Evolutionary conservation across 192 early-diverging fungal genomes (phyloP).

Genomic region (Haplosporangium gracile): DNA sequence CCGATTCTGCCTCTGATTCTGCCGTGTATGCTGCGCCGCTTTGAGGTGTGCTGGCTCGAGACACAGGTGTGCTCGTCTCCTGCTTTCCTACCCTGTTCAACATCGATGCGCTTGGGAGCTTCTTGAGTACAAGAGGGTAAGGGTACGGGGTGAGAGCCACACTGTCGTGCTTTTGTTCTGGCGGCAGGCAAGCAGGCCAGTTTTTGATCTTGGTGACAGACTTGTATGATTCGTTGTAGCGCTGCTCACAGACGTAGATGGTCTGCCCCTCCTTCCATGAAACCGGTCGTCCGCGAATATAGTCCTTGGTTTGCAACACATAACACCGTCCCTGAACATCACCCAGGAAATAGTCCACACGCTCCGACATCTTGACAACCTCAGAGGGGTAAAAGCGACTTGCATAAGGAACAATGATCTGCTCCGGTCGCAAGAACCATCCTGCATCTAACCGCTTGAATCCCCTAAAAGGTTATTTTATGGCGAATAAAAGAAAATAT

Average conservation of each 20-base stretch:
- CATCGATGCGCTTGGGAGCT: conserved; percentile 11
- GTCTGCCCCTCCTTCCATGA: conserved; percentile 17
- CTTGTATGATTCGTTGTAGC: conserved; percentile 12
- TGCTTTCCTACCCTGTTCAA: background rate
- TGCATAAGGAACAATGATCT: conserved; percentile 17
- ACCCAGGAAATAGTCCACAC: background rate
- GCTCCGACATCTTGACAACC: conserved; percentile 15
- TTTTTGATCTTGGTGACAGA: conserved; percentile 19
- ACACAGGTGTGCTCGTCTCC: background rate
- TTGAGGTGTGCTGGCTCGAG: conserved; percentile 12
- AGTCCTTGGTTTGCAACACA: conserved; percentile 17
- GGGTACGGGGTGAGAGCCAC: background rate
- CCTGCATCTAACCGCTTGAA: conserved; percentile 15
- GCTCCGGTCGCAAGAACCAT: conserved; percentile 28
- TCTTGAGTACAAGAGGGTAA: conserved; percentile 14
- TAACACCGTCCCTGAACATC: conserved; percentile 13
- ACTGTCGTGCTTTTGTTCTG: background rate
- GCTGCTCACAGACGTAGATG: conserved; percentile 30
- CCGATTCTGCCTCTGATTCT: background rate
- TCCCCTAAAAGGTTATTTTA: background rate
- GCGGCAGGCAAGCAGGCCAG: conserved; percentile 7
- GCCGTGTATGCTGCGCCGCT: background rate
- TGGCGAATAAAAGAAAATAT: background rate
- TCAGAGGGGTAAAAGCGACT: conserved; percentile 18
- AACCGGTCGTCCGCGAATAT: conserved; percentile 9